Evolutionary conservation across 768 basidiomycete genomes (phyloP).

Genomic region (Scleroderma bovista): DNA sequence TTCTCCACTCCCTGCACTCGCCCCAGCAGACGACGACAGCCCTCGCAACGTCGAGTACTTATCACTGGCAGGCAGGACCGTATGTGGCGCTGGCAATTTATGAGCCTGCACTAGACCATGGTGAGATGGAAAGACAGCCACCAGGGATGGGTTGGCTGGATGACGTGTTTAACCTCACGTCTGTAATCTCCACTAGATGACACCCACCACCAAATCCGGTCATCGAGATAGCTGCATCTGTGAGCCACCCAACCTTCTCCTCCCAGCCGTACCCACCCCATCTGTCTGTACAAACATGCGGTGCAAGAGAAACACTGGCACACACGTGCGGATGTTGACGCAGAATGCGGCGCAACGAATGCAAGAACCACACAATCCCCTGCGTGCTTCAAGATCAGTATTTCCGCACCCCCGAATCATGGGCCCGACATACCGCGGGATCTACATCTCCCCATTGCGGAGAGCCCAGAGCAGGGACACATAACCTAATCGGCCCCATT

Average conservation of each 20-base stretch:
- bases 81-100: conserved; percentile 67
- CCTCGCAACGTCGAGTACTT: conserved; percentile 82
- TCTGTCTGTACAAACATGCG: conserved; percentile 51
- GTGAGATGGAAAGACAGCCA: conserved; percentile 70
- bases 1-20: conserved; percentile 69
- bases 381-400: conserved; percentile 26
- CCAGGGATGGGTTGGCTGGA: conserved; percentile 72
- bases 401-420: not conserved
- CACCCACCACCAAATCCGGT: conserved; percentile 72
- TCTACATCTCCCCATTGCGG: conserved; percentile 64
- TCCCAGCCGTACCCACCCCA: conserved; percentile 70
- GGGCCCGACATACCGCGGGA: conserved; percentile 40
- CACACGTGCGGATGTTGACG: conserved; percentile 54
- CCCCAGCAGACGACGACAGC: conserved; percentile 49
- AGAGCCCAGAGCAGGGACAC: conserved; percentile 57
- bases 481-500: conserved; percentile 48
- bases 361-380: conserved; percentile 71
- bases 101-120: conserved; percentile 83
- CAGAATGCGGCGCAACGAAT: conserved; percentile 56
- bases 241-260: conserved; percentile 72
- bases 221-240: conserved; percentile 71
- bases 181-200: conserved; percentile 2
- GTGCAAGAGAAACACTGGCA: conserved; percentile 62
- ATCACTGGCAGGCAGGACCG: conserved; percentile 74
- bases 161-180: conserved; percentile 7